These are phyloP conservation scores for Pontederia paniculata DNA, from an alignment of 176 grass and related monocot genomes.

Conservation along the genomic window DNA sequence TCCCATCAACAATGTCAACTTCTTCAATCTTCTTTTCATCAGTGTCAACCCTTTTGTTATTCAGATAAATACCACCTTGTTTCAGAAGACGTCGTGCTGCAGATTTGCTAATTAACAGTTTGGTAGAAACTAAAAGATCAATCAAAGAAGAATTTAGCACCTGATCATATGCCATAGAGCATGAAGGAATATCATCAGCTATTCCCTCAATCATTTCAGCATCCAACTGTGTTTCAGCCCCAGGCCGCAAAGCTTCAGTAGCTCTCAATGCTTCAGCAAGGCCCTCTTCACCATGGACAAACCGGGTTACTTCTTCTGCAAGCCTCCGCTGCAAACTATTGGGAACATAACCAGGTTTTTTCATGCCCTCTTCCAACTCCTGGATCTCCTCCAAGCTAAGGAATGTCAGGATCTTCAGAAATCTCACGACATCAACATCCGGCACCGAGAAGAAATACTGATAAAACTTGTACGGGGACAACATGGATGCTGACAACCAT, in stretches of 20 bases:
- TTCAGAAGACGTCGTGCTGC: conserved; percentile 64
- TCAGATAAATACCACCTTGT: conserved; percentile 87
- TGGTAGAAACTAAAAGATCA: conserved; percentile 74
- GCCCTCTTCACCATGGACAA: conserved; percentile 86
- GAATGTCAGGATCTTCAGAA: conserved; percentile 79
- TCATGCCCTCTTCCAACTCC: conserved; percentile 70
- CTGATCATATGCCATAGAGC: conserved; percentile 52
- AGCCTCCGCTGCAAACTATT: conserved; percentile 70
- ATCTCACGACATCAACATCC: conserved; percentile 71
- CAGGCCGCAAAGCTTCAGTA: conserved; percentile 75
- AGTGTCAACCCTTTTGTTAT: conserved; percentile 56
- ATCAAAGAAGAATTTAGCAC: conserved; percentile 73
- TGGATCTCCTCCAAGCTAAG: conserved; percentile 73
- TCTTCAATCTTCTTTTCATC: conserved; percentile 59
- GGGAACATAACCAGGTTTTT: conserved; percentile 54
- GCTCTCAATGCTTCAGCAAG: conserved; percentile 74
- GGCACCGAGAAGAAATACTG: conserved; percentile 82
- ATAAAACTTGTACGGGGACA: conserved; percentile 84
- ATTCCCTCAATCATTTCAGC: conserved; percentile 71
- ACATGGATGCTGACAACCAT: conserved; percentile 64
- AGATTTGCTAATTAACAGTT: conserved; percentile 62
- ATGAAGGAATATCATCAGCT: conserved; percentile 80
- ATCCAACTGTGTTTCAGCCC: conserved; percentile 55
- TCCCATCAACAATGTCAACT: conserved; percentile 74
- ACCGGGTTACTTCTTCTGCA: conserved; percentile 87